Evolutionary conservation across 1,139 yeast species (phyloP), one percentile per base, ranked within the genome.

Genomic region (Tardiomyces blankii): DNA sequence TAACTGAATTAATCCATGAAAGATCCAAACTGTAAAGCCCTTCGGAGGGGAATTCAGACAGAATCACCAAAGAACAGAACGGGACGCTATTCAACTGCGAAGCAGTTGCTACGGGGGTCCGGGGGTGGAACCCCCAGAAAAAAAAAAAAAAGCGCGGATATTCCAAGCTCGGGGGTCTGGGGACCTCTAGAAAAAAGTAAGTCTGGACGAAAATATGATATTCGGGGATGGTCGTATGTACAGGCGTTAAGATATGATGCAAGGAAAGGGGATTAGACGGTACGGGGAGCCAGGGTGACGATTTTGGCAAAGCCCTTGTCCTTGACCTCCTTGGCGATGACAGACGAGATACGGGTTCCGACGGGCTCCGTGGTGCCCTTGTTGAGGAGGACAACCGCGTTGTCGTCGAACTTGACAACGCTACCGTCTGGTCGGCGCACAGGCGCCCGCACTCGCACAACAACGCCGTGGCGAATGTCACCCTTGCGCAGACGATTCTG

Each of bases 401-500:
- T 91, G 66, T 91, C 99, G 62, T 91, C 96, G 62, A 91, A 91
- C 55, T 87, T 73, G 39, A 91, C 74, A 21, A 80, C 79, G 7
- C 95, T 75, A 2, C 99, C 99, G 61, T 93, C 97, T 2, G 81
- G 74, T 62, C 99, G 78, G 62, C 76, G 77, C 50, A 81, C 78
- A 32, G 88, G 89, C 54, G 91, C 89, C 67, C 82, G 87, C 2
- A 96, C 87, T 63, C 98, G 81, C 19, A 88, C 97, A 41, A 91
- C 85, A 23, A 91, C 89, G 6, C 97, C 99, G 62, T 94, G 94
- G 51, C 94, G 82, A 45, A 91, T 87, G 60, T 91, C 98, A 58
- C 97, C 95, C 67, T 94, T 82, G 66, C 89, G 86, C 41, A 89
- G 95, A 63, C 93, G 74, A 41, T 49, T 52, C 14, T 54, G 51